Conservation (phyloP, 176 grass and related monocot species). For the Secale cereale region DNA sequence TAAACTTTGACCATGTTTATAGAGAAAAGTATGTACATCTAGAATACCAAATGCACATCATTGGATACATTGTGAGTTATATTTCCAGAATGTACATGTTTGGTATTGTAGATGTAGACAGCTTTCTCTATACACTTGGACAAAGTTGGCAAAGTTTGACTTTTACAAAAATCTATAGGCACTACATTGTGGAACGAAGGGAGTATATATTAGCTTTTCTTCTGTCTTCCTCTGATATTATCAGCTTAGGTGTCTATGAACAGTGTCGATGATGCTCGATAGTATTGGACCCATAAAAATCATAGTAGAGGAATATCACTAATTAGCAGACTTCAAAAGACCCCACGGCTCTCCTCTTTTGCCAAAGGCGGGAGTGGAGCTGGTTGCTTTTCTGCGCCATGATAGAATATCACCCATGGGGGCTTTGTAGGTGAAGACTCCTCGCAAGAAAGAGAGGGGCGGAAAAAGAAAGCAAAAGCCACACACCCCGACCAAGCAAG, state of each 20-base stretch:
- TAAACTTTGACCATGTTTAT: too few species aligned
- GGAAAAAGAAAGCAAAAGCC: constrained; percentile 28
- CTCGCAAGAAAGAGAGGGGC: not conserved
- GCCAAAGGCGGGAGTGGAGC: constrained; percentile 30
- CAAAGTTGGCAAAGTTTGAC: too few species aligned
- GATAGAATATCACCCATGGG: constrained; percentile 68
- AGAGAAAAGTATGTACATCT: too few species aligned
- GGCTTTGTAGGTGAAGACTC: constrained; percentile 57
- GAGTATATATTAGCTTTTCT: not conserved
- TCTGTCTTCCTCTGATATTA: not conserved
- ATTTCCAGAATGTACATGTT: too few species aligned
- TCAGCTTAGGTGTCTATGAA: not conserved
- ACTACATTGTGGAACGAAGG: too few species aligned
- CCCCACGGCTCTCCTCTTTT: constrained; percentile 36
- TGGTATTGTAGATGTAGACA: too few species aligned
- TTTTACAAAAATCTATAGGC: too few species aligned
- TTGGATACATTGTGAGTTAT: too few species aligned
- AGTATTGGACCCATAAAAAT: not conserved
- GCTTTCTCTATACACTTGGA: too few species aligned
- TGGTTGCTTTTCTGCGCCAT: constrained; percentile 31
- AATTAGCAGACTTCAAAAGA: constrained; percentile 9
- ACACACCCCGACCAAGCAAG: constrained; percentile 9
- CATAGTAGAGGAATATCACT: not conserved
- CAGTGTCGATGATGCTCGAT: not conserved
- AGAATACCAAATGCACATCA: too few species aligned